Evolutionary conservation across 2,329 filamentous ascomycete species (phyloP).

Genomic region (Myrmaecium sp.): DNA sequence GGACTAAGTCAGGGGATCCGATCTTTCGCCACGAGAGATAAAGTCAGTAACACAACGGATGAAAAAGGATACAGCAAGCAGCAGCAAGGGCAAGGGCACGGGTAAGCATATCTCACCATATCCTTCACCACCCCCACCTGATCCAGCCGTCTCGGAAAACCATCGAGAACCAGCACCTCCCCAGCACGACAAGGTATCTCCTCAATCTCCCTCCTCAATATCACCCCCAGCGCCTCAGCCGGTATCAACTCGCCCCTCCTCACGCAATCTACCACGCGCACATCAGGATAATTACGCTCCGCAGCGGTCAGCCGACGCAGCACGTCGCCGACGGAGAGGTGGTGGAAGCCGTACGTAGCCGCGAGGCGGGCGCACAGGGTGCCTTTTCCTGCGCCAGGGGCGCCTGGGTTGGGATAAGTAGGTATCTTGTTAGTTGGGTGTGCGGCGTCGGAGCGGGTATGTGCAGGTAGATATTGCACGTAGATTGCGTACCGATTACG

Average conservation of each 20-base stretch:
- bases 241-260: conserved; percentile 5
- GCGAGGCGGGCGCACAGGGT: conserved; percentile 12
- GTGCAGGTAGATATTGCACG: background rate
- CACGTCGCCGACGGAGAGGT: conserved; percentile 15
- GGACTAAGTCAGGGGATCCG: conserved; percentile 2
- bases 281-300: background rate
- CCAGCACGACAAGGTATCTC: background rate
- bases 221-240: conserved; percentile 3
- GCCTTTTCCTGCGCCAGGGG: conserved; percentile 18
- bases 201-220: conserved; percentile 5
- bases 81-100: too few relatives aligned
- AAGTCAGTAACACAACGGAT: background rate
- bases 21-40: background rate
- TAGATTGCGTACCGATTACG: conserved; percentile 5
- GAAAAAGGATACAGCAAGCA: too few relatives aligned
- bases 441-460: background rate
- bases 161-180: conserved; percentile 6
- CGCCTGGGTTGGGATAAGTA: conserved; percentile 7
- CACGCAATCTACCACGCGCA: conserved; percentile 2
- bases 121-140: too few relatives aligned
- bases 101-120: too few relatives aligned
- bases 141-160: conserved; percentile 6
- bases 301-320: conserved; percentile 6
- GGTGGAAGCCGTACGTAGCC: conserved; percentile 7
- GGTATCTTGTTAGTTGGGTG: background rate